Conservation (phyloP, 2,329 filamentous ascomycete genomes). For the Hypoxylon sp. region DNA sequence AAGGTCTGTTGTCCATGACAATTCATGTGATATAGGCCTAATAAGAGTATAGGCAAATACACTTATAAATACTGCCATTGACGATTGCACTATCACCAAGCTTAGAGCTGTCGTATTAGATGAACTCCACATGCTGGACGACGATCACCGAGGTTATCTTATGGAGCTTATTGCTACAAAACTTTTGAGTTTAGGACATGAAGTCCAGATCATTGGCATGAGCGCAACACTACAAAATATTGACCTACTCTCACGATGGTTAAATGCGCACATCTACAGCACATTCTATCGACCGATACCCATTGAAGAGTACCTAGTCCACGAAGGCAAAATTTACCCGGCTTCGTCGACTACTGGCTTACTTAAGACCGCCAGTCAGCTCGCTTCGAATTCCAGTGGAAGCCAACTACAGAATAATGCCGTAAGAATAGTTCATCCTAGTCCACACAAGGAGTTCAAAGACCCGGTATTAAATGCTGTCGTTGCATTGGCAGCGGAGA, state of each 20-base stretch:
- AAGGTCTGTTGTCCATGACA: constrained; percentile 65
- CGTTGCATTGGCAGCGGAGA: constrained; percentile 78
- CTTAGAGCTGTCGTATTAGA: constrained; percentile 79
- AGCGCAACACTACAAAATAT: constrained; percentile 85
- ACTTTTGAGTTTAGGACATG: constrained; percentile 75
- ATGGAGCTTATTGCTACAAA: constrained; percentile 83
- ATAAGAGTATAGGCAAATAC: constrained; percentile 73
- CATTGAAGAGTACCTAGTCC: constrained; percentile 81
- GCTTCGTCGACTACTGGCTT: constrained; percentile 71
- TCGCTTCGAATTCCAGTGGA: constrained; percentile 57
- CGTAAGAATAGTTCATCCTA: constrained; percentile 67
- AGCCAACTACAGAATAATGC: constrained; percentile 58
- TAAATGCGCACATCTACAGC: constrained; percentile 78
- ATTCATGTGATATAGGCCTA: constrained; percentile 34
- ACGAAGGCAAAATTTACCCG: constrained; percentile 77
- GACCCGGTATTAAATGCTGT: constrained; percentile 79
- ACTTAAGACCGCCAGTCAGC: constrained; percentile 70
- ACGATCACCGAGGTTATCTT: constrained; percentile 81
- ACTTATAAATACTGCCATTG: constrained; percentile 80
- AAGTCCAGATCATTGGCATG: constrained; percentile 82
- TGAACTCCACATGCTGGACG: constrained; percentile 86
- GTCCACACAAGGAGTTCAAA: constrained; percentile 72
- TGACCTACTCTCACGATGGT: constrained; percentile 77
- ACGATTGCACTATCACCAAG: constrained; percentile 76
- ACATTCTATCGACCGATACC: constrained; percentile 82